These are phyloP conservation scores for Coniella vitis DNA, from an alignment of 2,329 filamentous ascomycete species.

Conservation along the genomic window DNA sequence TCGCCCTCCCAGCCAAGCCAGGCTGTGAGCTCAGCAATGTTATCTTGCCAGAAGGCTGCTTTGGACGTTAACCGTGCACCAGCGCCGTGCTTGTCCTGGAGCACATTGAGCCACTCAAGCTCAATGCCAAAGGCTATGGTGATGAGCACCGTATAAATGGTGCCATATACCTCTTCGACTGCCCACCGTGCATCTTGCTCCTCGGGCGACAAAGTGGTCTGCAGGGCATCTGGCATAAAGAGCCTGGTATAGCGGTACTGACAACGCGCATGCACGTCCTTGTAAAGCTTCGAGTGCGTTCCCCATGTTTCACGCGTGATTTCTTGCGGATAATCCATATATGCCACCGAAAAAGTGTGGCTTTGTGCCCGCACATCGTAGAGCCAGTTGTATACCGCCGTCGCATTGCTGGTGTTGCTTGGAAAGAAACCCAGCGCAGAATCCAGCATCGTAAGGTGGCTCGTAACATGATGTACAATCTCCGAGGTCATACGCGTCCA, in stretches of 20 bases:
- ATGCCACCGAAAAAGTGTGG: constrained; percentile 37
- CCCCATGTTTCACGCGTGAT: constrained; percentile 23
- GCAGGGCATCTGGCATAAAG: constrained; percentile 23
- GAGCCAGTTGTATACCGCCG: constrained; percentile 25
- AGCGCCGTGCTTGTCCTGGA: neutral
- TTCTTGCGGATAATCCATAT: constrained; percentile 36
- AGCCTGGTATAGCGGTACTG: constrained; percentile 33
- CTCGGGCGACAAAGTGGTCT: constrained; percentile 22
- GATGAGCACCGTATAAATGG: constrained; percentile 34
- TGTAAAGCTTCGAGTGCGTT: constrained; percentile 26
- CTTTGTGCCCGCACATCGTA: constrained; percentile 28
- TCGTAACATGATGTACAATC: constrained; percentile 33
- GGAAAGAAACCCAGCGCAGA: constrained; percentile 21
- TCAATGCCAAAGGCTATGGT: constrained; percentile 37
- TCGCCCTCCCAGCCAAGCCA: constrained; percentile 46
- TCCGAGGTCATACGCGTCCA: constrained; percentile 35
- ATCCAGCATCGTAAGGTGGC: constrained; percentile 27
- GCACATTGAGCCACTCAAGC: constrained; percentile 26
- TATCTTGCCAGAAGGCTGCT: constrained; percentile 23
- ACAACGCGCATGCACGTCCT: constrained; percentile 34
- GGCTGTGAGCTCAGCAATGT: constrained; percentile 36
- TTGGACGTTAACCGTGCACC: constrained; percentile 6
- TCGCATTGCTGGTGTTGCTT: constrained; percentile 18
- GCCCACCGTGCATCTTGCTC: constrained; percentile 32
- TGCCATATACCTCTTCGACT: constrained; percentile 32